phyloP scores from a whole-genome alignment of 2,329 filamentous ascomycete genomes.

The Fusarium sp. region DNA sequence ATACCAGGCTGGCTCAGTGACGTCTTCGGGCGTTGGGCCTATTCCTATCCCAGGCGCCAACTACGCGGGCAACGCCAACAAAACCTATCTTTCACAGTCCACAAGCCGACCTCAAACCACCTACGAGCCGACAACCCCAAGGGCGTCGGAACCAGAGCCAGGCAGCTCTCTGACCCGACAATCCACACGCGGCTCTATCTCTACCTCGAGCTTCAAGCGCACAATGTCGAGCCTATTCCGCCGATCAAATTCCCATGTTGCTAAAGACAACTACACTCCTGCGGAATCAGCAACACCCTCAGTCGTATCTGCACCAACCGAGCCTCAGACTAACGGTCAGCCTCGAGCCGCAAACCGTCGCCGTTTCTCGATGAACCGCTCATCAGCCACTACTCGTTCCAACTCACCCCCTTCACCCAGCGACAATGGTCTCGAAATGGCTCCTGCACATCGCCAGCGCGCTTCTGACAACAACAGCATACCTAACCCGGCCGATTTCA shows the following conservation, averaged over 20 bases:
- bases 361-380: slow-evolving; percentile 64
- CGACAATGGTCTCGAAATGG: slow-evolving; percentile 61
- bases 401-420: slow-evolving; percentile 66
- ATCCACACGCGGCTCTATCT: slow-evolving; percentile 60
- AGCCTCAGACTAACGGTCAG: slow-evolving; percentile 49
- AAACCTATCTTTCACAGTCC: slow-evolving; percentile 40
- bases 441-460: slow-evolving; percentile 47
- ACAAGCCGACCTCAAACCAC: slow-evolving; percentile 39
- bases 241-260: slow-evolving; percentile 57
- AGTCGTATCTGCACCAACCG: slow-evolving; percentile 45
- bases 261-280: slow-evolving; percentile 43
- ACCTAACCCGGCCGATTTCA: slow-evolving; percentile 63
- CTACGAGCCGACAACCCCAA: slow-evolving; percentile 42
- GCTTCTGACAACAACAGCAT: slow-evolving; percentile 52
- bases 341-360: slow-evolving; percentile 52
- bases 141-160: slow-evolving; percentile 47
- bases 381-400: slow-evolving; percentile 62
- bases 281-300: slow-evolving; percentile 48
- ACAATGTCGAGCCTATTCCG: slow-evolving; percentile 67
- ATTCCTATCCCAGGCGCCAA: slow-evolving; percentile 42
- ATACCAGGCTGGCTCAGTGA: slow-evolving; percentile 42
- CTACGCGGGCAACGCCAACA: slow-evolving; percentile 19
- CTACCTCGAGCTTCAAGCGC: slow-evolving; percentile 62
- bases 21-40: slow-evolving; percentile 42
- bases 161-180: slow-evolving; percentile 56